These are phyloP conservation scores for Diaporthe ilicicola DNA, from an alignment of 2,329 filamentous ascomycete genomes.

Conservation along the genomic window DNA sequence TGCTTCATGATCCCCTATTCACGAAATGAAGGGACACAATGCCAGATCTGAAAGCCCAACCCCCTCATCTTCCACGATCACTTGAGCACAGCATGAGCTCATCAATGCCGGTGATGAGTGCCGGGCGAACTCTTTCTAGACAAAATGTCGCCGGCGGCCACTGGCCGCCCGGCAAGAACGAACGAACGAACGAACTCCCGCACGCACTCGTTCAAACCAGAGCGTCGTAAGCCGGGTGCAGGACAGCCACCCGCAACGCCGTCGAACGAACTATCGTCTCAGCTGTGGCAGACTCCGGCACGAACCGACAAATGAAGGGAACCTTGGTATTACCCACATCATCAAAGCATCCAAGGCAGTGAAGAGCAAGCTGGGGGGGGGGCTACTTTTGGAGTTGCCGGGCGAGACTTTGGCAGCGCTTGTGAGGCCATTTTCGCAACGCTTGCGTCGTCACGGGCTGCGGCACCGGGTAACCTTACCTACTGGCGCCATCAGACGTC, in stretches of 20 bases:
- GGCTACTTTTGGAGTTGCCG: constrained; percentile 10
- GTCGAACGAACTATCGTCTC: constrained; percentile 7
- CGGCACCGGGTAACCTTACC: background rate
- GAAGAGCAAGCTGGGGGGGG: background rate
- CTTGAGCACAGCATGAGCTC: background rate
- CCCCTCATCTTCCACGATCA: background rate
- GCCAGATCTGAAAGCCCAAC: background rate
- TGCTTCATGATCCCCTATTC: background rate
- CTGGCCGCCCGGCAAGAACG: constrained; percentile 11
- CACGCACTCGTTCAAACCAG: background rate
- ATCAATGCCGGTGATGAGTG: background rate
- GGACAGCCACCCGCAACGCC: too few species aligned
- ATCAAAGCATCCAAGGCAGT: background rate
- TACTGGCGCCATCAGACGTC: background rate
- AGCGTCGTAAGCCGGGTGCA: background rate
- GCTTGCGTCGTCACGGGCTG: background rate
- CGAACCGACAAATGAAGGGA: constrained; percentile 4
- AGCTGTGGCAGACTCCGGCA: constrained; percentile 4
- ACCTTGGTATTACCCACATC: background rate
- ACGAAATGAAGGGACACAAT: constrained; percentile 8
- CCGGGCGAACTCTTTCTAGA: background rate
- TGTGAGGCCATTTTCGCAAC: background rate
- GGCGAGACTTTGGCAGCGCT: background rate
- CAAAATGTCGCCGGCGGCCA: constrained; percentile 9
- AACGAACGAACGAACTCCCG: background rate